Percentiles rank a stretch among this genome's conserved stretches.
These are phyloP conservation scores for Cordia subcordata DNA, from an alignment of 257 asterid species.

Conservation along the genomic window DNA sequence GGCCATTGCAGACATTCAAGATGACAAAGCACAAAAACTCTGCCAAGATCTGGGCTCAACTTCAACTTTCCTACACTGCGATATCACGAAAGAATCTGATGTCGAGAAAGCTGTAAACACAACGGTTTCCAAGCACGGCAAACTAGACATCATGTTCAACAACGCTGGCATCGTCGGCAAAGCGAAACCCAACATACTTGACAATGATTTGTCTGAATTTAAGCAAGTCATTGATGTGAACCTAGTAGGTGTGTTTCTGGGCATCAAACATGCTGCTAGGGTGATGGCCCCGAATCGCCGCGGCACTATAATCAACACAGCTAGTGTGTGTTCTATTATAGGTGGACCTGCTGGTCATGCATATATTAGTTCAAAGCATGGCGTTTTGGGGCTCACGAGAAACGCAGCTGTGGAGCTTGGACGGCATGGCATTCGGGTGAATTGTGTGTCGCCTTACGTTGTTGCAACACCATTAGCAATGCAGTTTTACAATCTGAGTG, in stretches of 20 bases:
- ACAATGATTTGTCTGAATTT: slow-evolving; percentile 2
- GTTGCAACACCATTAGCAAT: slow-evolving; percentile 13
- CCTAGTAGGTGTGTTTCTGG: slow-evolving; percentile 5
- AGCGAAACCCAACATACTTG: slow-evolving; percentile 5
- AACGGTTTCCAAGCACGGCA: slow-evolving; percentile 11
- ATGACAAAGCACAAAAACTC: slow-evolving; percentile 1
- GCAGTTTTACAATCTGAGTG: not conserved
- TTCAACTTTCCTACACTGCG: slow-evolving; percentile 6
- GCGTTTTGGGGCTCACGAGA: slow-evolving; percentile 27
- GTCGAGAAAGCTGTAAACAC: slow-evolving; percentile 8
- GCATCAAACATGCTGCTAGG: slow-evolving; percentile 15
- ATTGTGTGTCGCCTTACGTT: slow-evolving; percentile 28
- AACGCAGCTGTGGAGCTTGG: slow-evolving; percentile 32
- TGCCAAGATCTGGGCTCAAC: slow-evolving; percentile 2
- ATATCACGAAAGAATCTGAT: slow-evolving; percentile 8
- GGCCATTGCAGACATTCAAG: slow-evolving; percentile 11
- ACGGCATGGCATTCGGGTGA: slow-evolving; percentile 25
- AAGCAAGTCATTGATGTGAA: not conserved
- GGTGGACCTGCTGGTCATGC: slow-evolving; percentile 27
- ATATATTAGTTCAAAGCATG: slow-evolving; percentile 29
- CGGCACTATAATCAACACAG: slow-evolving; percentile 10
- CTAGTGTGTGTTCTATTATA: not conserved
- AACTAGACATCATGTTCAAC: slow-evolving; percentile 12
- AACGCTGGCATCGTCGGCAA: slow-evolving; percentile 6
- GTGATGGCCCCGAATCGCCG: slow-evolving; percentile 12